Conservation (phyloP, 129 eudicot species). For the Lactuca saligna region DNA sequence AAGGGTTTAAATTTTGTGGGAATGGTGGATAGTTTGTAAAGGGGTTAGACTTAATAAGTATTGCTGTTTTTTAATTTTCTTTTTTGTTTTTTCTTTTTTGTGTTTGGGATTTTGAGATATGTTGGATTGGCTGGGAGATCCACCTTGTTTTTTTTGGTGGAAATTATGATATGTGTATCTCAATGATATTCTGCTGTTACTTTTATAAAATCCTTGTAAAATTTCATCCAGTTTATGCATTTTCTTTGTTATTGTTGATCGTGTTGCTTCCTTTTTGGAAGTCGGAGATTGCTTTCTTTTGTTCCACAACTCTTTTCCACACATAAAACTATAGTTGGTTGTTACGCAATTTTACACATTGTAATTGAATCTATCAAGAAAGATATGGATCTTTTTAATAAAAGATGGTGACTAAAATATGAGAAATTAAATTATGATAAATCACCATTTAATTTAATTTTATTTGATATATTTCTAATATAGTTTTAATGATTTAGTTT, state of each 20-base stretch:
- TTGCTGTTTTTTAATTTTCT: slow-evolving; percentile 35
- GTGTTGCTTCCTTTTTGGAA: background rate
- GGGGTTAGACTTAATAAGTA: slow-evolving; percentile 38
- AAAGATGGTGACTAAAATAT: no score
- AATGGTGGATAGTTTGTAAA: slow-evolving; percentile 53
- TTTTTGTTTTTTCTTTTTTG: slow-evolving; percentile 12
- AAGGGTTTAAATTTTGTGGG: slow-evolving; percentile 59
- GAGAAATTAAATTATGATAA: no score
- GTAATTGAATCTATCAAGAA: no score
- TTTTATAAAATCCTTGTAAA: slow-evolving; percentile 26
- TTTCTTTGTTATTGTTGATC: slow-evolving; percentile 1
- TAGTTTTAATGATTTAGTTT: no score
- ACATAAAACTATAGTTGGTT: no score
- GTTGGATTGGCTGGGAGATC: slow-evolving; percentile 28
- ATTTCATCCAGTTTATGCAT: slow-evolving; percentile 14
- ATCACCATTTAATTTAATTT: no score
- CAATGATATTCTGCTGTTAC: slow-evolving; percentile 25
- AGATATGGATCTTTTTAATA: no score
- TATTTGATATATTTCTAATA: no score
- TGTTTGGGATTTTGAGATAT: slow-evolving; percentile 29
- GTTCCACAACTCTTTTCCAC: background rate
- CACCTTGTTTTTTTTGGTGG: slow-evolving; percentile 39
- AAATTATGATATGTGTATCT: slow-evolving; percentile 31
- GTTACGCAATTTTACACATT: no score
- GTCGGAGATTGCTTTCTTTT: background rate